Evolutionary conservation across 495 filamentous ascomycete genomes (phyloP), one percentile per base, ranked within the genome.

Genomic region (Aspergillus nidulans): DNA sequence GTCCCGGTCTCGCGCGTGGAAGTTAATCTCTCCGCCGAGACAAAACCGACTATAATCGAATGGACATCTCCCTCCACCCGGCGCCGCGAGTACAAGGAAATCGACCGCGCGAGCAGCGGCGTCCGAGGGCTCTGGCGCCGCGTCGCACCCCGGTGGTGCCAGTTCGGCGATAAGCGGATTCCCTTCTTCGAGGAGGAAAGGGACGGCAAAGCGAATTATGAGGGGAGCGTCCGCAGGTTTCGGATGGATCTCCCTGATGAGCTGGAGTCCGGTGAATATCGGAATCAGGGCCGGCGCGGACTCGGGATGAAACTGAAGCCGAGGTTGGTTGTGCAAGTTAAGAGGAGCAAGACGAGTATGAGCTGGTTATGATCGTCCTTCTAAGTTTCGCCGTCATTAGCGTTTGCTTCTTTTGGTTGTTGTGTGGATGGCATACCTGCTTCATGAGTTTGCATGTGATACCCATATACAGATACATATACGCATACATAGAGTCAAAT

Each of bases 51-150:
- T 16, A 68, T 77, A 4, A 78, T 78, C 56, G 75, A 78, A 55
- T 80, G 77, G 77, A 80, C 76, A 1, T 74, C 74, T 0, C 64
- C 69, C 8, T 70, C 73, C 13, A 78, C 76, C 9, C 75, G 77
- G 18, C 62, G 76, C 7, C 68, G 64, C 25, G 75, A 80, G 51
- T 80, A 80, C 41, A 66, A 76, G 42, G 73, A 77, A 42, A 80
- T 80, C 52, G 75, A 80, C 62, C 74, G 71, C 0, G 71, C 74
- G n/a, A 74, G 66, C 51, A 66, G 67, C 9, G 77, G 77, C 6
- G 59, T 78, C 6, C 70, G 77, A 0, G 75, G 77, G 4, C 53
- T 78, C 6, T 76, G 75, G 69, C 70, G 73, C 0, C 68, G 67
- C 0, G 67, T 77, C 2, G 75, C 75, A 6, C 75, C 76, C 0